Evolutionary conservation across 2,329 filamentous ascomycete species (phyloP).

Genomic region (Sporothrix humicola): DNA sequence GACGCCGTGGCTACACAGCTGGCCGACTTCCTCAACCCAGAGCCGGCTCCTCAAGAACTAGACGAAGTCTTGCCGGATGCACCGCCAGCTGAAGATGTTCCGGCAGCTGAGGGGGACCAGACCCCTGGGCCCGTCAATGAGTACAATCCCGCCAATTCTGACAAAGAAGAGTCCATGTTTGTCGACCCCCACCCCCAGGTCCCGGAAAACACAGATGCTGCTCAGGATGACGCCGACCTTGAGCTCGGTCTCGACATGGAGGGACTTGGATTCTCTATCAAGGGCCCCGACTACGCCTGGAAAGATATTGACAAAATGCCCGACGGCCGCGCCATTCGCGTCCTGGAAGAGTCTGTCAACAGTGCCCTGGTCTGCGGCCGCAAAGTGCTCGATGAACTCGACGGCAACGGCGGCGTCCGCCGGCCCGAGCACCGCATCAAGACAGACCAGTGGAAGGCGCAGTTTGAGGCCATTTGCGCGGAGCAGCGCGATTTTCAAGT

Average conservation of each 20-base stretch:
- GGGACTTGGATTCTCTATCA: neutral
- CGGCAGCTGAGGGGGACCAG: neutral
- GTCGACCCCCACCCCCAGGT: neutral
- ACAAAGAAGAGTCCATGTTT: neutral
- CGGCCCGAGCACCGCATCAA: neutral
- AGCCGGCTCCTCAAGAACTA: neutral
- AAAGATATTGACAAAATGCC: neutral
- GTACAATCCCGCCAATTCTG: neutral
- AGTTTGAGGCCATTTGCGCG: conserved; percentile 11
- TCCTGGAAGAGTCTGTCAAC: neutral
- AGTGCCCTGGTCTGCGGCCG: neutral
- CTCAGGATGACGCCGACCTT: neutral
- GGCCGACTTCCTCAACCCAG: neutral
- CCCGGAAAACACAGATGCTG: neutral
- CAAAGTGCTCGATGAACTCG: neutral
- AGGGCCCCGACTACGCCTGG: conserved; percentile 8
- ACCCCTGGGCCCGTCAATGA: neutral
- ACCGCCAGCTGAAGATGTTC: neutral
- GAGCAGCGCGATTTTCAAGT: conserved; percentile 17
- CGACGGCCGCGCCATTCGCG: conserved; percentile 4
- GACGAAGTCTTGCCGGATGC: neutral
- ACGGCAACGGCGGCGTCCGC: no score
- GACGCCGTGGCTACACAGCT: neutral
- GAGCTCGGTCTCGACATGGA: conserved; percentile 2
- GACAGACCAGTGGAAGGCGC: neutral